These are phyloP conservation scores for Metschnikowia gruessii DNA, from an alignment of 805 yeast genomes.

Conservation along the genomic window DNA sequence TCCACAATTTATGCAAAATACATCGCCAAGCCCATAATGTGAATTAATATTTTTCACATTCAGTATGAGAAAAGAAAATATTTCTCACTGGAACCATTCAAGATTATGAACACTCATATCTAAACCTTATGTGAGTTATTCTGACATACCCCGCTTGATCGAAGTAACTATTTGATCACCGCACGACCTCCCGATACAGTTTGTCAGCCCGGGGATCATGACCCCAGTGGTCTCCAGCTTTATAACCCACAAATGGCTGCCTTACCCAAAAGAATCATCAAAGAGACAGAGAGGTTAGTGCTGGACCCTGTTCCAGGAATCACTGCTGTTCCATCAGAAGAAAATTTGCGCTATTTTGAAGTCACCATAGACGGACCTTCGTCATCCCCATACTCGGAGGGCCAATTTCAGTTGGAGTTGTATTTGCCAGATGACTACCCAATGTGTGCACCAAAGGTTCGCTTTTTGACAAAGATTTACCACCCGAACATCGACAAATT, in stretches of 20 bases:
- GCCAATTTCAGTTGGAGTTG: constrained; percentile 78
- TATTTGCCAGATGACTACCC: constrained; percentile 97
- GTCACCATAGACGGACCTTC: constrained; percentile 91
- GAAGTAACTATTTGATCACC: not conserved
- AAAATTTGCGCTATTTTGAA: constrained; percentile 87
- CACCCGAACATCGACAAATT: constrained; percentile 96
- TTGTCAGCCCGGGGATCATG: not conserved
- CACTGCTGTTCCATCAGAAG: constrained; percentile 89
- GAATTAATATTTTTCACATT: too few species aligned
- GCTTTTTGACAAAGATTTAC: constrained; percentile 89
- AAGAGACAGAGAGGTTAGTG: constrained; percentile 90
- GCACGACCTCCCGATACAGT: constrained; percentile 4
- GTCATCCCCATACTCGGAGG: constrained; percentile 84
- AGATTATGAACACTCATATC: too few species aligned
- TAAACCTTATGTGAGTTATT: too few species aligned
- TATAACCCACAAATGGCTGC: constrained; percentile 42
- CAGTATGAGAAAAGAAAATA: too few species aligned
- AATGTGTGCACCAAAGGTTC: constrained; percentile 93
- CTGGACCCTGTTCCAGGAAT: constrained; percentile 98
- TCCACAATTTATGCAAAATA: too few species aligned
- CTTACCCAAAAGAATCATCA: constrained; percentile 88
- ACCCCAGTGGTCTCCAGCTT: not conserved
- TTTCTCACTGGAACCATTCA: too few species aligned
- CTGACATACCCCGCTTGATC: too few species aligned
- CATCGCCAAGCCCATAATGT: too few species aligned